Evolutionary conservation across 768 basidiomycete genomes (phyloP).

Genomic region (Boletus rufocinnamomeus): DNA sequence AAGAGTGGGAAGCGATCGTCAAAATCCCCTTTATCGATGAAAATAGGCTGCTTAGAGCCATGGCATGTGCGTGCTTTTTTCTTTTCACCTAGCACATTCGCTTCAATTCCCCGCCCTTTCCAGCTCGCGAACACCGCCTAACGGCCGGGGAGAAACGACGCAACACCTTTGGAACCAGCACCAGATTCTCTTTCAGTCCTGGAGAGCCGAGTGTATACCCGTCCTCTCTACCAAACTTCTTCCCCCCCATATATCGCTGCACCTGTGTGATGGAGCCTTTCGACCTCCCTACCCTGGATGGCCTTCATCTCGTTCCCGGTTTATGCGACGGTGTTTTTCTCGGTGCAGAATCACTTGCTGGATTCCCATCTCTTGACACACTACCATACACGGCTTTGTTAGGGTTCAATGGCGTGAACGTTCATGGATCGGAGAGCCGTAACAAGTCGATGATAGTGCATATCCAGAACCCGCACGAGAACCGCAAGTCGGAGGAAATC

Average conservation of each 20-base stretch:
- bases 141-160: slow-evolving; percentile 72
- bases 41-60: slow-evolving; percentile 71
- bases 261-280: slow-evolving; percentile 80
- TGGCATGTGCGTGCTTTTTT: slow-evolving; percentile 55
- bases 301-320: slow-evolving; percentile 83
- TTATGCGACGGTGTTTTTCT: slow-evolving; percentile 87
- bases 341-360: slow-evolving; percentile 84
- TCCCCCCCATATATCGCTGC: slow-evolving; percentile 83
- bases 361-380: slow-evolving; percentile 94
- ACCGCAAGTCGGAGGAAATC: slow-evolving; percentile 66
- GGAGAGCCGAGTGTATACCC: slow-evolving; percentile 71
- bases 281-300: slow-evolving; percentile 83
- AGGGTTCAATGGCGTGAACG: slow-evolving; percentile 87
- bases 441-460: slow-evolving; percentile 95
- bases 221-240: slow-evolving; percentile 92
- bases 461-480: slow-evolving; percentile 74
- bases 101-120: background rate
- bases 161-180: slow-evolving; percentile 80
- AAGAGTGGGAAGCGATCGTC: slow-evolving; percentile 98
- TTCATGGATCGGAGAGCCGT: slow-evolving; percentile 86
- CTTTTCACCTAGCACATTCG: background rate
- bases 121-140: slow-evolving; percentile 78
- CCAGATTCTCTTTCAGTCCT: slow-evolving; percentile 72
- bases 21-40: slow-evolving; percentile 99
- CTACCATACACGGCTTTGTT: slow-evolving; percentile 75